Conservation (phyloP, 176 grass and related monocot species). For the Oryza glaberrima region DNA sequence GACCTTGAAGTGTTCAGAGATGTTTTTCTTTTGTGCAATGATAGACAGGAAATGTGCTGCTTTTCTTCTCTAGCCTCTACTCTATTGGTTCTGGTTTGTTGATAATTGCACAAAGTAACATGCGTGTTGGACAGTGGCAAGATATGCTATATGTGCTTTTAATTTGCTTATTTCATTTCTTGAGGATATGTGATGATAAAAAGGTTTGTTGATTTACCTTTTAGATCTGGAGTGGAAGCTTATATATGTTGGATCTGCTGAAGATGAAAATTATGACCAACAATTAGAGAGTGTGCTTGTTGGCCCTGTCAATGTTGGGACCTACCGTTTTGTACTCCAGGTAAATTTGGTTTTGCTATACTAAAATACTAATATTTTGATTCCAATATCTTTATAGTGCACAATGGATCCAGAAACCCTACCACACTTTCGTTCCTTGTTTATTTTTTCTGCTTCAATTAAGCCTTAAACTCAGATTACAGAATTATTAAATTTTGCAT, state of each 20-base stretch:
- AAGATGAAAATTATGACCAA: conserved; percentile 97
- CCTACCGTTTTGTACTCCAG: conserved; percentile 95
- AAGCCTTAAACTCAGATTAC: neutral
- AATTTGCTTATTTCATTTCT: neutral
- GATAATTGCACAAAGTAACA: conserved; percentile 14
- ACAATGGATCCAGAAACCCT: neutral
- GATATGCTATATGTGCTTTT: neutral
- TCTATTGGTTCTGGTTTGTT: neutral
- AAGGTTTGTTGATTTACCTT: neutral
- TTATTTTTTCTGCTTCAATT: neutral
- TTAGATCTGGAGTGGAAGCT: conserved; percentile 97
- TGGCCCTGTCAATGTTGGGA: conserved; percentile 95
- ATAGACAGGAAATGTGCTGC: neutral
- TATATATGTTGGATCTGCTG: conserved; percentile 94
- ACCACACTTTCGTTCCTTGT: too few species aligned
- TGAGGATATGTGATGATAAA: conserved; percentile 1
- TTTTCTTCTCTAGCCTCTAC: neutral
- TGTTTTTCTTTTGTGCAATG: neutral
- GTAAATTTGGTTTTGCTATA: conserved; percentile 40
- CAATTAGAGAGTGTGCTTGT: conserved; percentile 95
- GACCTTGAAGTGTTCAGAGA: neutral
- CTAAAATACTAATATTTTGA: neutral
- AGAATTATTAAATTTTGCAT: conserved; percentile 10
- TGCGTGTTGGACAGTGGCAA: neutral
- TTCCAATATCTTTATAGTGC: conserved; percentile 1